Percentiles rank a stretch among this genome's conserved stretches.
Evolutionary conservation across 139 green algal genomes (phyloP).

Genomic region (Coelastrella sp.): DNA sequence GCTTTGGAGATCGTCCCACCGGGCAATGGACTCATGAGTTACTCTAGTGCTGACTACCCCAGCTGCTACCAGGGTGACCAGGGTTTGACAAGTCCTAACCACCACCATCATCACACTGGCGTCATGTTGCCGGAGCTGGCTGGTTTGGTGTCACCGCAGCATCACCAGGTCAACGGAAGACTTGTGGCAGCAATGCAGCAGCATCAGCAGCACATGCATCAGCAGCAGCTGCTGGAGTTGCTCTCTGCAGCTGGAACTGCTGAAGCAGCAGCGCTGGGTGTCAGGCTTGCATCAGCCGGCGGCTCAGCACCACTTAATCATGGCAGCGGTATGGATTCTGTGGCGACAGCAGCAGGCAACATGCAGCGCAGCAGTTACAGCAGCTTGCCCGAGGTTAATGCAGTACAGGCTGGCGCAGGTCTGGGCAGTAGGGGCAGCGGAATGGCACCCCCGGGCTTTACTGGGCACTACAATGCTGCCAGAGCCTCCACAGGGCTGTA

Average conservation of each 20-base stretch:
- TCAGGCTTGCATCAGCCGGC: not conserved
- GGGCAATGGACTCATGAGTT: not conserved
- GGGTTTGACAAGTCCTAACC: conserved; percentile 22
- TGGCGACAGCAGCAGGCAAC: not conserved
- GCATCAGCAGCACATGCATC: not conserved
- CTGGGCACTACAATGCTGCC: no score
- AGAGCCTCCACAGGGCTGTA: not conserved
- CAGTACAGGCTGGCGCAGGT: not conserved
- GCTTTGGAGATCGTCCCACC: not conserved
- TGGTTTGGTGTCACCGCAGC: conserved; percentile 13
- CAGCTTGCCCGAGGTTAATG: not conserved
- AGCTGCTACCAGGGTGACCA: not conserved
- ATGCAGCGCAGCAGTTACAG: conserved; percentile 29
- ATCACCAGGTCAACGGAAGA: conserved; percentile 10
- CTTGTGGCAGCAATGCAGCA: not conserved
- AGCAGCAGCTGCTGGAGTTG: conserved; percentile 47
- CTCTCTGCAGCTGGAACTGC: conserved; percentile 26
- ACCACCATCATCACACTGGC: conserved; percentile 11
- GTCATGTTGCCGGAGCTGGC: not conserved
- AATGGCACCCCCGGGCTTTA: no score
- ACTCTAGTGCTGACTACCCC: conserved; percentile 9
- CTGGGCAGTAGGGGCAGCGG: no score
- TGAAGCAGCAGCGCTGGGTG: not conserved
- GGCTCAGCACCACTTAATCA: not conserved
- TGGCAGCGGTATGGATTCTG: not conserved